Evolutionary conservation across 768 basidiomycete genomes (phyloP), one percentile per base, ranked within the genome.

Genomic region (Boletus patriciae): DNA sequence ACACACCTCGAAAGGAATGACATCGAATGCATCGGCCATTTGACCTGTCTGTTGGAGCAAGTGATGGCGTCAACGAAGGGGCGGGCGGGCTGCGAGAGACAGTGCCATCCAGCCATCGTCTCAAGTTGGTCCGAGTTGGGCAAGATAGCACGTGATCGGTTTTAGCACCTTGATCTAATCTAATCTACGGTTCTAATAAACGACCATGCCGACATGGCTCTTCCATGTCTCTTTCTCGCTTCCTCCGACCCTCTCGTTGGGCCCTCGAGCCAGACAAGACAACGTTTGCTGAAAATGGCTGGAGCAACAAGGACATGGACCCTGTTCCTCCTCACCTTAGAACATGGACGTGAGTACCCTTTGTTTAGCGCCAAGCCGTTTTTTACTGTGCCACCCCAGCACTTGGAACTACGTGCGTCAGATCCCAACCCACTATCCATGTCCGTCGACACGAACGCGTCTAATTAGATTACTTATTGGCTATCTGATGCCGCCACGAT

Each of bases 1-100:
- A 73, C 83, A 54, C 49, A 88, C 91, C 76, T 90, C 87, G 76
- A 80, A 93, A 37, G 91, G 92, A 69, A 93, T 92, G 59, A 92
- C 87, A 77, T 93, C 91, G 71, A 93, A 93, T 19, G 90, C 83
- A 70, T 89, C 87, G 42, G 86, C 84, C 74, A 76, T 73, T 41
- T 50, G 13, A 12, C 37, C 6, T 34, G 36, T 46, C 27, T 46
- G 21, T 7, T 31, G 23, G 25, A 41, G 21, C 18, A 10, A 29
- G n/a, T 9, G 23, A 31, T 7, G 33, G 9, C 36, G 41, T 45
- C 21, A 34, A 34, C 33, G 27, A 46, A 13, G 7, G 46, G 6
- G 54, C 44, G 42, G 45, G 50, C 48, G 37, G 34, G 58, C 31
- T 49, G 46, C 50, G 40, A 44, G 49, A n/a, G 51, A 41, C 49